A percentile compares a stretch with the other conserved stretches of the same genome.
phyloP scores from a whole-genome alignment of 257 asterid genomes.

The Capsicum baccatum region DNA sequence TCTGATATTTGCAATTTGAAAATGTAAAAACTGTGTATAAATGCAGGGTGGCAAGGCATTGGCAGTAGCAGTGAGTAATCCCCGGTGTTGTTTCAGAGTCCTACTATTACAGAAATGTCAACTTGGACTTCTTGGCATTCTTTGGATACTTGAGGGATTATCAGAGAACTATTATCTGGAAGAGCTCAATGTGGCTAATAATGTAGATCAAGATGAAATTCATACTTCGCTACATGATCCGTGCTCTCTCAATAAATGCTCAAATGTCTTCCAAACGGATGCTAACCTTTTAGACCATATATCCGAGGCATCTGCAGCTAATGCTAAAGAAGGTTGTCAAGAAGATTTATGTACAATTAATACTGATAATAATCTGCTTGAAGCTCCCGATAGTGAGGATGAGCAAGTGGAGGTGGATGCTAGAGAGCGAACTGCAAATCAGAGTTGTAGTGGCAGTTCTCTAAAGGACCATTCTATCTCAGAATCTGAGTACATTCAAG shows the following conservation, averaged over 20 bases:
- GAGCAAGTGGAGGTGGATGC: slow-evolving; percentile 40
- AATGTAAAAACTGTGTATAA: slow-evolving; percentile 39
- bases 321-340: slow-evolving; percentile 34
- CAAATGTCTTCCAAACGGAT: slow-evolving; percentile 33
- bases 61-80: slow-evolving; percentile 62
- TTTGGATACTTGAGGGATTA: slow-evolving; percentile 59
- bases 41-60: slow-evolving; percentile 75
- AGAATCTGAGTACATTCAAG: slow-evolving; percentile 45
- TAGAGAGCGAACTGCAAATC: slow-evolving; percentile 36
- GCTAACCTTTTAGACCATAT: slow-evolving; percentile 11
- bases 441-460: not conserved
- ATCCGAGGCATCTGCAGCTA: slow-evolving; percentile 24
- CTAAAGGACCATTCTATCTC: slow-evolving; percentile 28
- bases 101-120: slow-evolving; percentile 69
- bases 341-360: slow-evolving; percentile 35
- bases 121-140: slow-evolving; percentile 65
- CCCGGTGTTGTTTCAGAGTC: slow-evolving; percentile 63
- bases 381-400: slow-evolving; percentile 90
- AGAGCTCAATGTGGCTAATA: slow-evolving; percentile 89
- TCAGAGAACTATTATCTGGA: slow-evolving; percentile 60
- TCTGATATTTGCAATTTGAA: slow-evolving; percentile 4
- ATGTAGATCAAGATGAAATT: slow-evolving; percentile 48
- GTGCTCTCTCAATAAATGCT: slow-evolving; percentile 32
- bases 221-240: slow-evolving; percentile 34
- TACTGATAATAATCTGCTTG: slow-evolving; percentile 46